Evolutionary conservation across 257 asterid species (phyloP), one percentile per base, ranked within the genome.

Genomic region (Prunella vulgaris): DNA sequence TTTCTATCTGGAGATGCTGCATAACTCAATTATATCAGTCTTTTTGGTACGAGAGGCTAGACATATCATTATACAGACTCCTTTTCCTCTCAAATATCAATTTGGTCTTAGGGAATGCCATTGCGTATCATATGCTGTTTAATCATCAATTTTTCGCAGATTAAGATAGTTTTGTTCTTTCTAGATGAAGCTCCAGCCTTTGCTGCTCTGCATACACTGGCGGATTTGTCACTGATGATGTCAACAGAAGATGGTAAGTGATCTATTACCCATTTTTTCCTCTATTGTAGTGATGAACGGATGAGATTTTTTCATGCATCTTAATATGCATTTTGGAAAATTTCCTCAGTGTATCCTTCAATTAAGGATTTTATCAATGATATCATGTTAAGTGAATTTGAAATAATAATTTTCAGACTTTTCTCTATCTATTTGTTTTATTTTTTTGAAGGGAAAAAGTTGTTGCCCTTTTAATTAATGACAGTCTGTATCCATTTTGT

Each of bases 151-250:
- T 75, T 5, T 35, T 61, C 28, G 37, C 66, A 40, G 24, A 56
- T 49, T 61, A 63, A 64, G 54, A 64, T 70, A 48, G 58, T 6
- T 40, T 53, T 58, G 53, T 38, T 78, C 67, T 80, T 75, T 79
- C 67, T 75, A 93, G 99, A 87, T 80, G 96, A 90, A 69, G 84
- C 78, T 46, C 49, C 83, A 17, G 85, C 90, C 67, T 86, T 91
- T 73, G 95, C 85, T 68, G 99, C 97, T 64, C 79, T 94, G 79
- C 90, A 86, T 78, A 82, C 93, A 56, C 78, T 94, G 79, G 97
- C 97, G 61, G 92, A 87, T 86, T 79, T 94, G 81, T 94, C 97
- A 61, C 56, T 86, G 68, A 79, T 86, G 96, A 86, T 90, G 96
- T 92, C 95, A 28, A 61, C 84, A 60, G 96, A 87, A 75, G 89